A percentile compares a stretch with the other conserved stretches of the same genome.
phyloP scores from a whole-genome alignment of 805 yeast species.

The Candida verbasci region DNA sequence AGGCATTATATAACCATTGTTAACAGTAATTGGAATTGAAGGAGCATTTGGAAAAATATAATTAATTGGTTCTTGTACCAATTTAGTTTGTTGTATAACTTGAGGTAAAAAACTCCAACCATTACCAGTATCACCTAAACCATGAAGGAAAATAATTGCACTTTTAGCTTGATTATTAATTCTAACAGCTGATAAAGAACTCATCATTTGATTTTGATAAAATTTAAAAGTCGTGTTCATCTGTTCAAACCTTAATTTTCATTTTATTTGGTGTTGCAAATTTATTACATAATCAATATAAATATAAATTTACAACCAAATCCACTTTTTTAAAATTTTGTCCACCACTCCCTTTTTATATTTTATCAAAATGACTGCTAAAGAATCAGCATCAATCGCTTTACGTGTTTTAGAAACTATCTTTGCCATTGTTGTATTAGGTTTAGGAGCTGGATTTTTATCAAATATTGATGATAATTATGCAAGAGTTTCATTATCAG shows the following conservation, averaged over 20 bases:
- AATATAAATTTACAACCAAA: too few relatives aligned
- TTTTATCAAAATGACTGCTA: slow-evolving; percentile 1
- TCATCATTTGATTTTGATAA: slow-evolving; percentile 1
- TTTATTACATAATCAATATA: neutral
- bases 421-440: slow-evolving; percentile 6
- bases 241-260: too few relatives aligned
- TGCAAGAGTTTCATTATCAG: slow-evolving; percentile 6
- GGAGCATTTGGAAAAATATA: slow-evolving; percentile 95
- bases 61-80: slow-evolving; percentile 45
- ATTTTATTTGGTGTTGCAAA: too few relatives aligned
- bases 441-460: slow-evolving; percentile 8
- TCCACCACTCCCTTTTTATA: neutral
- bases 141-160: slow-evolving; percentile 77
- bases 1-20: slow-evolving; percentile 65
- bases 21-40: slow-evolving; percentile 57
- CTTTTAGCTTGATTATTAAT: slow-evolving; percentile 29
- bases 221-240: neutral
- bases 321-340: neutral
- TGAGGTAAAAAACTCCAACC: slow-evolving; percentile 88
- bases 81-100: slow-evolving; percentile 40
- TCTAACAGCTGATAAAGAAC: slow-evolving; percentile 9
- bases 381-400: neutral
- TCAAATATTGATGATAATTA: slow-evolving; percentile 3
- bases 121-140: slow-evolving; percentile 84
- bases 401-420: slow-evolving; percentile 7